Base-by-base conservation (phyloP, 805 yeast genomes). In the Wickerhamomyces alni region DNA sequence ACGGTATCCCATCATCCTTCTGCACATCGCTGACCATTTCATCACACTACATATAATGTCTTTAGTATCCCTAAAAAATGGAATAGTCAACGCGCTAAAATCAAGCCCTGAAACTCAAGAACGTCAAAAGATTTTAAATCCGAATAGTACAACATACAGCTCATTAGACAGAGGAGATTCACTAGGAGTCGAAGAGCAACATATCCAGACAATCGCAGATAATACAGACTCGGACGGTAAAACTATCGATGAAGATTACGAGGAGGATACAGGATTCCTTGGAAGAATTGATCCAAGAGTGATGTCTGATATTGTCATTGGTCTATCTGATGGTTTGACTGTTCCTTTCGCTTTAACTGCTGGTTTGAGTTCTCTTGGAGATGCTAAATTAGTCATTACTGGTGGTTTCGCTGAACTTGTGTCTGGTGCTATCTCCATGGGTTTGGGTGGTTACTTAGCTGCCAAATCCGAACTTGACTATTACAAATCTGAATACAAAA, bases 331-430 rank as follows among this genome's bases (percentile, higher is more conserved):
- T 60, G 99, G 99, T 5, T 73, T 91, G 48, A 91, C 98, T 0
- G 99, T 91, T 30, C 99, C 99, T n/a, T 91, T 91, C 70, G 99
- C 99, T 2, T 73, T 93, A 51, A 93, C 98, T 2, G 98, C 99
- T 0, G 99, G 98, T 36, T 72, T 91, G 40, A 83, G 95, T 1
- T 82, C 94, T 1, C 72, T 91, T 38, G 99, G 99, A 38, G 85
- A 87, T 60, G 69, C 96, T 15, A 83, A 77, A 59, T 74, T 91
- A 47, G 99, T 91, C 37, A 88, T 91, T 45, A 88, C 98, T 21
- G 99, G 98, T 71, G 99, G 98, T 18, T 77, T 91, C 74, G 98
- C 98, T 9, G 99, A 91, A 67, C 76, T 91, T 50, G 94, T 91
- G 4, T 85, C 96, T 6, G 99, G 99, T 36, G 95, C 98, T 33